Evolutionary conservation across 1,284 basidiomycete genomes (phyloP), one percentile per base, ranked within the genome.

Genomic region (Malassezia psittaci): DNA sequence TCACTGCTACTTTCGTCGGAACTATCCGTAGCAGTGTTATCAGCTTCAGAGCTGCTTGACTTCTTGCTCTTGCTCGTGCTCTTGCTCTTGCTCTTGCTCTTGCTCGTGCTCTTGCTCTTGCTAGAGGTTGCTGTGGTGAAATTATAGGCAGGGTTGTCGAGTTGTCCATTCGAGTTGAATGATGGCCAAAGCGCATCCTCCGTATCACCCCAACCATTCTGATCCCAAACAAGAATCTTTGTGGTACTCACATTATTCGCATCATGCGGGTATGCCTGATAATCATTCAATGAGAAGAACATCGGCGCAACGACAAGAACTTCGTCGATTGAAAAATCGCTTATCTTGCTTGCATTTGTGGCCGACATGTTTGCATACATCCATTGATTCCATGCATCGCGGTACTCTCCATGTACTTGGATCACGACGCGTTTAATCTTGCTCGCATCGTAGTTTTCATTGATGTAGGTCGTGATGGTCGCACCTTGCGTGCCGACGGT

Each of bases 301-400:
- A 66, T 59, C 0, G 70, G 70, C 0, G 70, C 63, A 43, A 66
- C 60, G 12, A 69, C 57, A 5, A 70, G 56, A 40, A 72, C 64
- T 39, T 71, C 65, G 19, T 68, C 66, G 1, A 57, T 34, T 1
- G 50, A 48, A 21, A 70, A 64, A n/a, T 44, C 61, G 1, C 64
- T 63, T 21, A 24, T 2, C 11, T 44, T 36, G 9, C 29, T 29
- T 36, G 54, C 54, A 8, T 57, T 52, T 2, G 50, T 54, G 0
- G 60, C 65, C 3, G 70, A 61, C 6, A 67, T 21, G 48, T 67
- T 63, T n/a, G 65, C 43, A 52, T 66, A 72, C 12, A 62, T 48
- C 61, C 61, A 70, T 58, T 68, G 61, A 48, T 72, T 70, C 67
- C 68, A 71, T 1, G 66, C 56, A 50, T 69, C 69, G 8, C 68